Conservation (phyloP, 768 basidiomycete genomes). For the Leccinum subgranulosum region DNA sequence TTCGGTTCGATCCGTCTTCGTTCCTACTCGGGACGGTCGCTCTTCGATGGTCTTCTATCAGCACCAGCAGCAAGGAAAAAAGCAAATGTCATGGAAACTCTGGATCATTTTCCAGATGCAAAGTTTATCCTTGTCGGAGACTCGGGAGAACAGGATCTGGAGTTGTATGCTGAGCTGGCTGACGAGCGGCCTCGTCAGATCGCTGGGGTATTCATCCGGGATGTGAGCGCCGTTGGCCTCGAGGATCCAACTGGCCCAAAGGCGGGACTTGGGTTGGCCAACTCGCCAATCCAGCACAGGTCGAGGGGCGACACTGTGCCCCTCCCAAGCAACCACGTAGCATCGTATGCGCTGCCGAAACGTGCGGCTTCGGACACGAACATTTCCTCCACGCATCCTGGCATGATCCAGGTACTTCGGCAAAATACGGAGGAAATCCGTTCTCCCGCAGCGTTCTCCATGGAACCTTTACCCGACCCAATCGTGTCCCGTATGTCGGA, state of each 20-base stretch:
- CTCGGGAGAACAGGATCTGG: slow-evolving; percentile 92
- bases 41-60: slow-evolving; percentile 80
- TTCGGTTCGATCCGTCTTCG: slow-evolving; percentile 75
- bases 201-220: slow-evolving; percentile 78
- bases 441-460: slow-evolving; percentile 11
- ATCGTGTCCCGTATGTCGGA: slow-evolving; percentile 15
- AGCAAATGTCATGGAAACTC: slow-evolving; percentile 71
- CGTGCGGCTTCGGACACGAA: slow-evolving; percentile 24
- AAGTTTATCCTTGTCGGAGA: slow-evolving; percentile 88
- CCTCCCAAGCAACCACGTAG: background rate
- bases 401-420: slow-evolving; percentile 14
- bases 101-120: slow-evolving; percentile 70
- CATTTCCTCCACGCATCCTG: slow-evolving; percentile 1
- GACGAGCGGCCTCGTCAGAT: slow-evolving; percentile 66
- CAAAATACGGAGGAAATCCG: slow-evolving; percentile 9
- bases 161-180: slow-evolving; percentile 81
- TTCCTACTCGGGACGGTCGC: slow-evolving; percentile 79
- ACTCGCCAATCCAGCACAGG: slow-evolving; percentile 3
- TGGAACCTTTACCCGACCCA: slow-evolving; percentile 11
- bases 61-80: slow-evolving; percentile 84
- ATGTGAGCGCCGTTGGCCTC: slow-evolving; percentile 49
- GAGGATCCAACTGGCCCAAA: slow-evolving; percentile 62
- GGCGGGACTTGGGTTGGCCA: background rate
- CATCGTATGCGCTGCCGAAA: slow-evolving; percentile 6
- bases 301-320: slow-evolving; percentile 11